These are phyloP conservation scores for Fusarium irregulare DNA, from an alignment of 2,329 filamentous ascomycete species.

Conservation along the genomic window DNA sequence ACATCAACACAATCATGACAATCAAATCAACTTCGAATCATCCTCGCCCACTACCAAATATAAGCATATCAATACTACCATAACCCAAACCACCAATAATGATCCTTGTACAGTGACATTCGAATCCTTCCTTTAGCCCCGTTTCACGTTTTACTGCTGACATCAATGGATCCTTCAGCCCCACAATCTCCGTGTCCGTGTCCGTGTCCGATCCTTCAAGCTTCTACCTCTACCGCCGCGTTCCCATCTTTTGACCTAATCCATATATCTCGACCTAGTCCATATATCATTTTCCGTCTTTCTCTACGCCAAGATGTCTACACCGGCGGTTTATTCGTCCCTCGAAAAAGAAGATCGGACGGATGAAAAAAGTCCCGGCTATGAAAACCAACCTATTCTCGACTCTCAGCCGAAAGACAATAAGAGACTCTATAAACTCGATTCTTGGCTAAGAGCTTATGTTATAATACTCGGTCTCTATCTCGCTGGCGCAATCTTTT, in stretches of 20 bases:
- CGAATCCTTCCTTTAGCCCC: neutral
- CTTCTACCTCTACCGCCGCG: neutral
- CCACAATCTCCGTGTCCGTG: conserved; percentile 34
- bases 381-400: neutral
- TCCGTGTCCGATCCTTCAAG: conserved; percentile 28
- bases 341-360: conserved; percentile 33
- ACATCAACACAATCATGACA: neutral
- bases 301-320: conserved; percentile 5
- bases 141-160: conserved; percentile 24
- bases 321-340: conserved; percentile 27
- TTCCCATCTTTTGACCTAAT: neutral
- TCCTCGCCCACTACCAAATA: neutral
- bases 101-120: neutral
- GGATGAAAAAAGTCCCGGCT: conserved; percentile 3
- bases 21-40: neutral
- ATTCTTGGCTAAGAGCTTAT: conserved; percentile 32
- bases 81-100: neutral
- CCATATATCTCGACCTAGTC: neutral
- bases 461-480: conserved; percentile 27
- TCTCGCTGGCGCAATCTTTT: conserved; percentile 12
- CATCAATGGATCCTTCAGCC: neutral
- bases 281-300: neutral
- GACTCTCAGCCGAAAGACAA: neutral
- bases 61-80: neutral
- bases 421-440: conserved; percentile 30